A percentile compares a stretch with the other conserved stretches of the same genome.
Evolutionary conservation across 2,329 filamentous ascomycete genomes (phyloP).

Genomic region (Penicillium brasilianum): DNA sequence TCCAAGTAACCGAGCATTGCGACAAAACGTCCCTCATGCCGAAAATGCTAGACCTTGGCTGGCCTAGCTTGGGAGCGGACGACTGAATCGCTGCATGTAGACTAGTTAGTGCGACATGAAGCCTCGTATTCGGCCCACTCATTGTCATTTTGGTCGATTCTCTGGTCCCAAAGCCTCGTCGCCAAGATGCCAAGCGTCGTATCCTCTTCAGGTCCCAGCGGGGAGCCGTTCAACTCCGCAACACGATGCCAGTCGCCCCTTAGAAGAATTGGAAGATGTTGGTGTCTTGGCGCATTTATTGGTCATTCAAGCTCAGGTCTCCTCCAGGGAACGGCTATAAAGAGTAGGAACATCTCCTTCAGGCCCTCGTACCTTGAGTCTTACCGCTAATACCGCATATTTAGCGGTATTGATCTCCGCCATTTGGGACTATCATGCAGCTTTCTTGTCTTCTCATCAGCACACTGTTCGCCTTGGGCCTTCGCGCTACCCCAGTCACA

Average conservation of each 20-base stretch:
- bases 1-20: background rate
- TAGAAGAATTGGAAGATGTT: background rate
- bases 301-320: background rate
- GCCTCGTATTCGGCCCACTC: conserved; percentile 1
- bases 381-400: background rate
- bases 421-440: background rate
- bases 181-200: background rate
- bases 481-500: background rate
- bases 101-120: background rate
- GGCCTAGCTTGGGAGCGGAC: background rate
- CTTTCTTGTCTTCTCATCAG: background rate
- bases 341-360: background rate
- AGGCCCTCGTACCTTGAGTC: background rate
- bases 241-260: background rate
- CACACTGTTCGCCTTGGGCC: background rate
- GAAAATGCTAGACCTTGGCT: background rate
- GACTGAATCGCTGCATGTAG: background rate
- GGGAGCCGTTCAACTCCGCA: background rate
- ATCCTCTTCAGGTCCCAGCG: background rate
- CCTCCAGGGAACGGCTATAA: background rate
- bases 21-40: background rate
- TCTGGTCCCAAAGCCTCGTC: background rate
- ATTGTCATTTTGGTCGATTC: background rate
- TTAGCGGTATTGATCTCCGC: background rate
- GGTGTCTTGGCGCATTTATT: background rate